Evolutionary conservation across 768 basidiomycete species (phyloP).

Genomic region (Ramaria rubella): DNA sequence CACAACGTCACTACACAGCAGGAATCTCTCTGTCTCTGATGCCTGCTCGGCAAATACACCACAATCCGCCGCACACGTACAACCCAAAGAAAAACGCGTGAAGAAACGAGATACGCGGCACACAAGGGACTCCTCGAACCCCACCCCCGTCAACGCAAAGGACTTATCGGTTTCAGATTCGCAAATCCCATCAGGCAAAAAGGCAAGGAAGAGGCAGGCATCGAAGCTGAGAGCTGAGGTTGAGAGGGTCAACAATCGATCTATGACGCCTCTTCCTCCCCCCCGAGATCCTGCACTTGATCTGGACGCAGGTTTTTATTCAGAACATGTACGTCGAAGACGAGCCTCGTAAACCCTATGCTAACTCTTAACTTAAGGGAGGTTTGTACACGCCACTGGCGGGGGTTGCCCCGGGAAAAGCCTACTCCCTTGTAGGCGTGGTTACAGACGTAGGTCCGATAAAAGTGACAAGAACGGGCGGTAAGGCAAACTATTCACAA

Average conservation of each 20-base stretch:
- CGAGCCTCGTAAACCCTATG: background rate
- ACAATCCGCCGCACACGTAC: background rate
- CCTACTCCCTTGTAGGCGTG: constrained; percentile 3
- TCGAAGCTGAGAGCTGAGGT: background rate
- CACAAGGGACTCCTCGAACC: background rate
- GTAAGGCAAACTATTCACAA: constrained; percentile 4
- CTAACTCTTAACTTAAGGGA: background rate
- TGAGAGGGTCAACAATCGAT: background rate
- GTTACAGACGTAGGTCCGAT: background rate
- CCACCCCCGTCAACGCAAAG: background rate
- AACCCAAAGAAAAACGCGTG: background rate
- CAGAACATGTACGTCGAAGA: background rate
- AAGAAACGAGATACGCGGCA: background rate
- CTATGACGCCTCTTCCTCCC: background rate
- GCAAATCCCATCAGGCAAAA: background rate
- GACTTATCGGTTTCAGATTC: background rate
- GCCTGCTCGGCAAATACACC: too few species aligned
- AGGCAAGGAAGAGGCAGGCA: background rate
- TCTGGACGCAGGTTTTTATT: background rate
- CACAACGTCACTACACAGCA: too few species aligned
- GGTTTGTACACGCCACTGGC: background rate
- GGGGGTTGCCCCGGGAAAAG: background rate
- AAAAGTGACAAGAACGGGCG: constrained; percentile 6
- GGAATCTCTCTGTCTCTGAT: too few species aligned
- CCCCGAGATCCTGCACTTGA: constrained; percentile 1